Conservation (phyloP, 2,329 filamentous ascomycete species). For the Grosmannia clavigera region DNA sequence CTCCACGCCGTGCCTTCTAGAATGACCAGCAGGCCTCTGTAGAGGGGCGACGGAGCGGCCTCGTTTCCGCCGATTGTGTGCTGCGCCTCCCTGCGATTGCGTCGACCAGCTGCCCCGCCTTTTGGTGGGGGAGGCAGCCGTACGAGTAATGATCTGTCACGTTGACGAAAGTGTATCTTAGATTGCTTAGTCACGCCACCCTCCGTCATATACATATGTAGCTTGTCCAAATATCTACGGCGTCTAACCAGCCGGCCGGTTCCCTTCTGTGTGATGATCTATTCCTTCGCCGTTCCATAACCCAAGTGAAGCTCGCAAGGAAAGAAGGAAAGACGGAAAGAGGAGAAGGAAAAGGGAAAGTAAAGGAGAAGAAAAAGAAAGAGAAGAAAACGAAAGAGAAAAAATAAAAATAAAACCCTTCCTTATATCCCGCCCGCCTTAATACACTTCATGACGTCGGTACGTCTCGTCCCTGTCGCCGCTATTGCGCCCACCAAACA, state of each 20-base stretch:
- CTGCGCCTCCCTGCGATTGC: not conserved
- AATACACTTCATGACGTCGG: constrained; percentile 9
- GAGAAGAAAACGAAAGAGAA: not conserved
- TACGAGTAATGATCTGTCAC: not conserved
- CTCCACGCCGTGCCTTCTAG: not conserved
- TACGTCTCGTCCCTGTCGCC: constrained; percentile 6
- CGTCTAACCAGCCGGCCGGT: not conserved
- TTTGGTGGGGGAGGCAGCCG: not conserved
- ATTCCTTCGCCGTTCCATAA: not conserved
- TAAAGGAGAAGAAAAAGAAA: not conserved
- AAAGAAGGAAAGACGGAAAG: not conserved
- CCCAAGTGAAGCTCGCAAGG: not conserved
- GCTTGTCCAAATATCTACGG: not conserved
- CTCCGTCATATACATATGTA: too few species aligned
- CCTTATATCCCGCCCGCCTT: not conserved
- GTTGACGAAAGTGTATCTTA: not conserved
- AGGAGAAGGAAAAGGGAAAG: not conserved
- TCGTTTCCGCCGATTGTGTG: not conserved
- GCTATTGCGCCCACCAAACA: constrained; percentile 57
- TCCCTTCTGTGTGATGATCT: not conserved
- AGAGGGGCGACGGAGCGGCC: not conserved
- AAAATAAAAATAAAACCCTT: not conserved
- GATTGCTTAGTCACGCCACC: not conserved
- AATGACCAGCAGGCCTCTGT: not conserved
- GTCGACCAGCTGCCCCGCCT: not conserved